These are phyloP conservation scores for Cotoneaster glaucophyllus DNA, from an alignment of 306 rosid species.

Conservation along the genomic window DNA sequence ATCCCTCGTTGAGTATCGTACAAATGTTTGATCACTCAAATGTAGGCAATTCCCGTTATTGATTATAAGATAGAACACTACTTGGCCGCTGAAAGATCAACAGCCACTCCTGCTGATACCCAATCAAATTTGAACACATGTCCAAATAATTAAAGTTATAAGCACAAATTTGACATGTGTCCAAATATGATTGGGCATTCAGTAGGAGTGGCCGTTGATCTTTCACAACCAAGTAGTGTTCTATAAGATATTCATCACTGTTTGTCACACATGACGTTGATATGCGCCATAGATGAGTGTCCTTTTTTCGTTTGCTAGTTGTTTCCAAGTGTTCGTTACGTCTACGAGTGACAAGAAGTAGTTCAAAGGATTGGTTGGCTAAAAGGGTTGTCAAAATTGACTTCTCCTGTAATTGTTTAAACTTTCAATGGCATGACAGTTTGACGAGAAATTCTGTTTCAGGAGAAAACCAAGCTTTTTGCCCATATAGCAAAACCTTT, in stretches of 20 bases:
- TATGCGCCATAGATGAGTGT: not conserved
- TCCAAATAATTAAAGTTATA: too few relatives aligned
- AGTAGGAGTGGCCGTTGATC: too few relatives aligned
- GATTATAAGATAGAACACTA: not conserved
- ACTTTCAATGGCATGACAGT: not conserved
- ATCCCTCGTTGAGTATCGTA: not conserved
- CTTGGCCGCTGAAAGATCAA: too few relatives aligned
- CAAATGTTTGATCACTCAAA: not conserved
- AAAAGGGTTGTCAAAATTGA: slow-evolving; percentile 2
- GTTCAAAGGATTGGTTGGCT: not conserved
- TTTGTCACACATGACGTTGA: not conserved
- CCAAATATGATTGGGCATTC: too few relatives aligned
- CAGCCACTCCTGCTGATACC: too few relatives aligned
- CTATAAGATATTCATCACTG: not conserved
- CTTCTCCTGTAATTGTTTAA: not conserved
- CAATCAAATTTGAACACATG: too few relatives aligned
- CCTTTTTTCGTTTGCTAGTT: not conserved
- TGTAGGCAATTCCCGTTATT: not conserved
- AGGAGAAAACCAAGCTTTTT: not conserved
- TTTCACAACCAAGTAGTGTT: too few relatives aligned
- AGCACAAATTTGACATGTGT: too few relatives aligned
- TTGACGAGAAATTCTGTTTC: not conserved
- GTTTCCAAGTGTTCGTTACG: not conserved
- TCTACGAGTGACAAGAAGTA: not conserved
- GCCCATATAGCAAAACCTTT: not conserved